A percentile compares a stretch with the other conserved stretches of the same genome.
phyloP scores from a whole-genome alignment of 306 rosid genomes.

The Prunus campanulata region DNA sequence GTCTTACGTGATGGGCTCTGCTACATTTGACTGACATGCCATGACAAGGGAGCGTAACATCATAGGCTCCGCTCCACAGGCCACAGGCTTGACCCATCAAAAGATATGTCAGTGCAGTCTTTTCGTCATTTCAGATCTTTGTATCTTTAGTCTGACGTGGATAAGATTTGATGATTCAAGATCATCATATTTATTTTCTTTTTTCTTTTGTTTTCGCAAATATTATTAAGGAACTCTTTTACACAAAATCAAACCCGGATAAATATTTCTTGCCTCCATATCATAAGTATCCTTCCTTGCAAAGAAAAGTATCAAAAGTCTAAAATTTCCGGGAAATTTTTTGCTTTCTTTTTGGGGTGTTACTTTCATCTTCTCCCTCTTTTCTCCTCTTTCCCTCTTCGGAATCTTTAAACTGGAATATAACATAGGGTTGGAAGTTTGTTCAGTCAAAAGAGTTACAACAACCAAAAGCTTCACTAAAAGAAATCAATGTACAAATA shows the following conservation, averaged over 20 bases:
- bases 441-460: slow-evolving; percentile 19
- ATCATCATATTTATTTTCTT: too few species aligned
- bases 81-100: not conserved
- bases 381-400: not conserved
- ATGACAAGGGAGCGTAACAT: not conserved
- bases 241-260: too few species aligned
- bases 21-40: not conserved
- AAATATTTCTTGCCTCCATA: too few species aligned
- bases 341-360: not conserved
- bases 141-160: not conserved
- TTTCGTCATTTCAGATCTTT: not conserved
- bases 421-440: not conserved
- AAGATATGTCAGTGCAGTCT: not conserved
- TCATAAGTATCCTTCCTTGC: not conserved
- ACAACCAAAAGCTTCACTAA: slow-evolving; percentile 55
- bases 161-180: too few species aligned
- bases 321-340: not conserved
- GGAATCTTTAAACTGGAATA: not conserved
- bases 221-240: too few species aligned
- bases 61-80: not conserved
- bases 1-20: not conserved
- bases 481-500: slow-evolving; percentile 56
- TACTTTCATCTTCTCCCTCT: not conserved
- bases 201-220: too few species aligned
- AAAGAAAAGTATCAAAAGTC: not conserved